phyloP scores from a whole-genome alignment of 2,329 filamentous ascomycete species.

The Immersiporthe knoxdaviesiana region DNA sequence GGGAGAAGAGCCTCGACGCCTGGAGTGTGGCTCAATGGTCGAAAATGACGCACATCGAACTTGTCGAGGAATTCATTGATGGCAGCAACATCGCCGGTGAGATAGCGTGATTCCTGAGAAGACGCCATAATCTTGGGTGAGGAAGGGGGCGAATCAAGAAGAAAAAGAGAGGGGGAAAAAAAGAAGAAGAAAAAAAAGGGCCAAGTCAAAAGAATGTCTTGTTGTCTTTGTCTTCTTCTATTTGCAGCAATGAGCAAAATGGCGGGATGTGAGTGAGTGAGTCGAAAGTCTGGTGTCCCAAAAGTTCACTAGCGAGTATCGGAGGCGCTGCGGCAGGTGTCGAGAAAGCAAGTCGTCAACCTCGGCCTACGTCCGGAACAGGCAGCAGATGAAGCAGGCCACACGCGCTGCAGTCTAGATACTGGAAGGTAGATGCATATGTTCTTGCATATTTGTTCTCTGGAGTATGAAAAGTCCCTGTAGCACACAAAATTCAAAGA shows the following conservation, averaged over 20 bases:
- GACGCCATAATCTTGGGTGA: conserved; percentile 35
- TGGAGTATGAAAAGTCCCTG: no score
- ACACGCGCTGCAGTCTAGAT: neutral
- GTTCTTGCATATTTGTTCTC: neutral
- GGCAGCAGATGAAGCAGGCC: neutral
- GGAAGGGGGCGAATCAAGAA: neutral
- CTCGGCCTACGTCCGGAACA: neutral
- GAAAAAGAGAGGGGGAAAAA: no score
- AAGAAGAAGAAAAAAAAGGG: neutral
- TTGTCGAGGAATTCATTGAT: conserved; percentile 84
- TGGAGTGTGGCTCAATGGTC: conserved; percentile 11
- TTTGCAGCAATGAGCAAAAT: neutral
- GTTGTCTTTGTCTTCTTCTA: neutral
- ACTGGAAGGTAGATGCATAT: neutral
- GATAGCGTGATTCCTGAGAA: conserved; percentile 57
- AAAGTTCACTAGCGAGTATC: neutral
- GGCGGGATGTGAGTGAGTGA: neutral
- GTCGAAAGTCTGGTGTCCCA: neutral
- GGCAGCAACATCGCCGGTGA: conserved; percentile 77
- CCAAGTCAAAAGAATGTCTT: neutral
- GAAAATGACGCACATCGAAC: conserved; percentile 77
- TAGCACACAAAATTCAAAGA: neutral
- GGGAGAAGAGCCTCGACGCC: neutral
- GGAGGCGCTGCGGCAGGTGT: neutral
- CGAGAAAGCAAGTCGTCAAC: neutral